These are phyloP conservation scores for Phytophthora multivora DNA, from an alignment of 352 stramenopile species.

Conservation along the genomic window DNA sequence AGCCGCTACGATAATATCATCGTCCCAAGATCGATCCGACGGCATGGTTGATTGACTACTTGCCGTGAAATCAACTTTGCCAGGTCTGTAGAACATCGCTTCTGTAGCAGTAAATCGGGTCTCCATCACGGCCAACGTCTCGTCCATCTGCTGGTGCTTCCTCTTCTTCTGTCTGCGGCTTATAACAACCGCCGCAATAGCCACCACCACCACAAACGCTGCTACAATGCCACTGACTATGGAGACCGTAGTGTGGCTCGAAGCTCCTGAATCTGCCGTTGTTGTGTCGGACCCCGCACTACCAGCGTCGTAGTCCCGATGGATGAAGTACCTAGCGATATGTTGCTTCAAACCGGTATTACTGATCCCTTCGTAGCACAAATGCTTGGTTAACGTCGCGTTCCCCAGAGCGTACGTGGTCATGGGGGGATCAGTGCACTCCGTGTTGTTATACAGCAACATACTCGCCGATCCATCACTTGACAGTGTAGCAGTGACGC, in stretches of 20 bases:
- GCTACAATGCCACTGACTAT: conserved; percentile 4
- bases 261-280: not conserved
- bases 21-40: conserved; percentile 24
- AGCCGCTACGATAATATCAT: conserved; percentile 23
- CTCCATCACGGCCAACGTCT: conserved; percentile 17
- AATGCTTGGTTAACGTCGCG: conserved; percentile 16
- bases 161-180: conserved; percentile 8
- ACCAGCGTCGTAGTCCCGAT: conserved; percentile 13
- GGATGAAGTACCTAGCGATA: conserved; percentile 20
- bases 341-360: conserved; percentile 20
- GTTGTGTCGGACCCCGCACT: not conserved
- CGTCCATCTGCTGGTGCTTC: conserved; percentile 3
- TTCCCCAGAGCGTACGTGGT: conserved; percentile 21
- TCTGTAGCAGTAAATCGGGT: not conserved
- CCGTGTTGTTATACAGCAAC: conserved; percentile 24
- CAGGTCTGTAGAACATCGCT: not conserved
- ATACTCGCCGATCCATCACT: conserved; percentile 15
- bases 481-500: conserved; percentile 17
- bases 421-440: conserved; percentile 13
- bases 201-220: conserved; percentile 7
- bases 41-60: conserved; percentile 10
- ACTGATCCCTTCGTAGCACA: conserved; percentile 28
- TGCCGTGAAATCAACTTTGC: conserved; percentile 8
- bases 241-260: not conserved
- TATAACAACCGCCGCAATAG: not conserved